Base-by-base conservation (phyloP, 192 early-diverging fungal species). In the Backusella westeae region DNA sequence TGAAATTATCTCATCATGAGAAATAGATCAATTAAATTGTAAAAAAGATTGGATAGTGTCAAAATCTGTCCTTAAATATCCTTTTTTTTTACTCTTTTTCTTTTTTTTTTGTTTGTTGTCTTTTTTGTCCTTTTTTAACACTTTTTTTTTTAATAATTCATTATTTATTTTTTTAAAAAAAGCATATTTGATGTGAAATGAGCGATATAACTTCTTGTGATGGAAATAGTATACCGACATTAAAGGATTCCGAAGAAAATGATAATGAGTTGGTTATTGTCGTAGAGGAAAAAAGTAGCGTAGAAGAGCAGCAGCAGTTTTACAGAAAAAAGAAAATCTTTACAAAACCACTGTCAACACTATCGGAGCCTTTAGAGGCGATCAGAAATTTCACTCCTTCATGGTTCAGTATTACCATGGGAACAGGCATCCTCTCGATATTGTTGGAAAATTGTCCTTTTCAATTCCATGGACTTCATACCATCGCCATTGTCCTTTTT, bases 391-490 rank as follows among this genome's bases (percentile, higher is more conserved):
- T 89, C 52, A 88, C 81, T 6, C 88, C 88, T 1, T 85, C 85
- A 10, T 89, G 85, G 85, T 89, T 85, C 69, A 84, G 79, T 2
- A 77, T 79, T 7, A 82, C 77, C 1, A 88, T 88, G 87, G 86
- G 88, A 44, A 89, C 88, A 10, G 88, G 88, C 3, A 81, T 82
- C 49, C 69, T 78, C 2, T 78, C 77, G 1, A 49, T 78, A 5
- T 46, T 87, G 29, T 41, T 88, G 0, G 36, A 79, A 70, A 75
- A 26, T 21, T 84, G 83, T 17, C 88, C 88, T 35, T 86, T 86
- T 63, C 59, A 77, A 49, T 81, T 80, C 42, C 23, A 65, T 8
- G 85, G 80, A 2, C 80, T 85, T 5, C 71, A 72, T 35, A 84
- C 80, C 35, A 85, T 88, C 26, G 53, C 84, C 69, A 75, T 80